Evolutionary conservation across 768 basidiomycete genomes (phyloP), one percentile per base, ranked within the genome.

Genomic region (Auricularia auricula-judae): DNA sequence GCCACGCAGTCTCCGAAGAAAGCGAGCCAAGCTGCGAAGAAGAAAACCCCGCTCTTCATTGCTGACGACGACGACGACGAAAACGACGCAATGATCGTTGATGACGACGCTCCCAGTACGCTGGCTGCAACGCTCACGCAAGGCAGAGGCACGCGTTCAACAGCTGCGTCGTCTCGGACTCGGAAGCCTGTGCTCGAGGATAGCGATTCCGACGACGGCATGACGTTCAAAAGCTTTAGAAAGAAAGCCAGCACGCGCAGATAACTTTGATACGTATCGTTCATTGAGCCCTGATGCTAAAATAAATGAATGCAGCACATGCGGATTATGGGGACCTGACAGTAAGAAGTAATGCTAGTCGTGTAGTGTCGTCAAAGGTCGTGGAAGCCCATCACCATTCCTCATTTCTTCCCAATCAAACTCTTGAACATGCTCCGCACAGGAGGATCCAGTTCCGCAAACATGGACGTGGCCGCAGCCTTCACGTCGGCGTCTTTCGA

Each of bases 141-240:
- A 18, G 47, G 47, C 47, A 51, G 47, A 18, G 47, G 47, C 7
- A 3, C 47, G 47, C 47, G 47, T 5, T 8, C 18, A 10, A 5
- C 18, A 12, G 47, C 18, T 18, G 4, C 47, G 0, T 21, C 21
- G 10, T 18, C 47, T 4, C 47, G 21, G 16, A 51, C 8, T 42
- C 39, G 39, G 12, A 42, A 42, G 39, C 39, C 39, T 14, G 39
- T 42, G 39, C 5, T 51, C 11, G 84, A 85, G 64, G 86, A 88
- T 11, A 42, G 39, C 69, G 87, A 87, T 71, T 87, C 86, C 10
- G 88, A 89, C 69, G 85, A 89, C 65, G 87, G 80, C 4, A 81
- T 80, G 35, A 82, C 84, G n/a, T 89, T 89, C 75, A 82, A 81
- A 67, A 87, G 87, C 4, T 87, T 87, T 68, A 73, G 39, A 14